A percentile compares a stretch with the other conserved stretches of the same genome.
These are phyloP conservation scores for Carallia brachiata DNA, from an alignment of 345 rosid species.

Conservation along the genomic window DNA sequence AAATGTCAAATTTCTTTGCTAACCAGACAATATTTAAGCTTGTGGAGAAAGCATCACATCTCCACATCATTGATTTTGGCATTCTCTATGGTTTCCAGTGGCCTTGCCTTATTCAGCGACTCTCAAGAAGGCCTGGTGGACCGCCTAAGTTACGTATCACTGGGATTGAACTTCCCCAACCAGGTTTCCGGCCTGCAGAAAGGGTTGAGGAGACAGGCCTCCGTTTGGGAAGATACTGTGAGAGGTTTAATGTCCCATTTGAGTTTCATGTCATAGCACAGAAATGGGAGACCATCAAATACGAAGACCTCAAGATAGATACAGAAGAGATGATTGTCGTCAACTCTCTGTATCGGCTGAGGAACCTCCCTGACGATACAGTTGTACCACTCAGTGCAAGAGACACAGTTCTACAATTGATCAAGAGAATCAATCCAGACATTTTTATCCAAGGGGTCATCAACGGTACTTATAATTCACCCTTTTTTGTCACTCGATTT, in stretches of 20 bases:
- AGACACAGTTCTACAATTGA: constrained; percentile 56
- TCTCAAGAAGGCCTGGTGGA: constrained; percentile 40
- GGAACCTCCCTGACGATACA: constrained; percentile 68
- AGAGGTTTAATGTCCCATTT: constrained; percentile 57
- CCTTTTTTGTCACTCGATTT: constrained; percentile 65
- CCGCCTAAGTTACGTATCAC: constrained; percentile 71
- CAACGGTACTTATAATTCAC: constrained; percentile 66
- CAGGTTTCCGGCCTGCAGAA: constrained; percentile 69
- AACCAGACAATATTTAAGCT: constrained; percentile 46
- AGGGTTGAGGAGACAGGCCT: constrained; percentile 69
- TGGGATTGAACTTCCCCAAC: constrained; percentile 78
- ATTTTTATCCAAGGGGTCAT: constrained; percentile 56
- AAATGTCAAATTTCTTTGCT: constrained; percentile 47
- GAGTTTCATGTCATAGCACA: constrained; percentile 58
- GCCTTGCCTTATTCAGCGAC: constrained; percentile 71
- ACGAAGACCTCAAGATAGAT: constrained; percentile 58
- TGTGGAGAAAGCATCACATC: constrained; percentile 45
- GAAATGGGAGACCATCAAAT: constrained; percentile 70
- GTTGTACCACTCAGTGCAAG: constrained; percentile 47
- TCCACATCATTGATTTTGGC: constrained; percentile 81
- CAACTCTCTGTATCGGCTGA: constrained; percentile 50
- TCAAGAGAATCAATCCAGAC: constrained; percentile 56
- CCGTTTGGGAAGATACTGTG: constrained; percentile 53
- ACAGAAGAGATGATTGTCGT: constrained; percentile 56
- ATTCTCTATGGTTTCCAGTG: constrained; percentile 80